Base-by-base conservation (phyloP, 1,139 yeast species). In the Kodamaea anthophila region DNA sequence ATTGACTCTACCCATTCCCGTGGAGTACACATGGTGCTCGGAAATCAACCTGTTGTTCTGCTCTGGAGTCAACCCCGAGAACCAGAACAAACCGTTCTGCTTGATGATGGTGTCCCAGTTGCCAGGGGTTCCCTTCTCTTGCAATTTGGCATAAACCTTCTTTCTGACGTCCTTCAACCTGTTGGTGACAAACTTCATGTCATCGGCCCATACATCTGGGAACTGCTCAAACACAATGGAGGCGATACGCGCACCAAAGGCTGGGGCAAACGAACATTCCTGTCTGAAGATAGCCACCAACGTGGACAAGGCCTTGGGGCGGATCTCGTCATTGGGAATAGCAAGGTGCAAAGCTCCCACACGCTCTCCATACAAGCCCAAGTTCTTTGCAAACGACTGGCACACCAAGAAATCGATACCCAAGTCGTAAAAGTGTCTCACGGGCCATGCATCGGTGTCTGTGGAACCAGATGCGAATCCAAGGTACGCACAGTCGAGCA, bases 401-500 rank as follows among this genome's bases (percentile, higher is more conserved):
- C 65, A 58, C n/a, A 58, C 68, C 14, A 45, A 29, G 33, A 38
- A 41, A 24, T 45, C 49, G 14, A 45, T 28, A 5, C 38, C 39
- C 35, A 36, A 33, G 20, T 40, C 43, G 32, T 36, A 38, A 21
- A 45, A 38, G 38, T 39, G 32, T 16, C 47, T 36, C 23, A 42
- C 32, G 9, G 51, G 42, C 52, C 51, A 51, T 1, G 54, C 53
- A 27, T 51, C 57, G 5, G 39, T 41, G 5, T 43, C 49, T 16
- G 40, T 38, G 26, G 33, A 27, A 4, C 57, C 57, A 21, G 44
- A 38, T 23, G 53, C 39, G 23, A 50, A 49, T 9, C 98, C 96
- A 65, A 88, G 97, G 70, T 91, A 91, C 14, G 98, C 97, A 66
- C 85, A 80, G 63, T 91, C 98, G 49, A 91, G 85, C 53, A 88